phyloP scores from a whole-genome alignment of 2,329 filamentous ascomycete species.

The Colletotrichum salicis region DNA sequence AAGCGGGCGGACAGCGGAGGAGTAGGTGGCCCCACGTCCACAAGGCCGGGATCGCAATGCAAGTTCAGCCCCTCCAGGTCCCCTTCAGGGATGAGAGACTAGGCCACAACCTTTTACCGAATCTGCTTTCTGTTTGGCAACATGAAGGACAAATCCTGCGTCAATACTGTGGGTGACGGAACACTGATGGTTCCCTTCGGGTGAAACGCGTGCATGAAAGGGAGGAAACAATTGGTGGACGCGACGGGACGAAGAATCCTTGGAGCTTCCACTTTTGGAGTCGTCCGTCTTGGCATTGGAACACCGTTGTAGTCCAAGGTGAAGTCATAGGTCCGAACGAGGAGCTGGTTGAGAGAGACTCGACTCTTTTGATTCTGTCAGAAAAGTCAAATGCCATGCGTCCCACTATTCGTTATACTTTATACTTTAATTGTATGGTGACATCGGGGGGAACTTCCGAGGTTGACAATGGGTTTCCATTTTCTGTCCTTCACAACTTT shows the following conservation, averaged over 20 bases:
- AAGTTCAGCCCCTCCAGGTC: slow-evolving; percentile 4
- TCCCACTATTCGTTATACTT: not conserved
- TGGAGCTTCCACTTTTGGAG: slow-evolving; percentile 21
- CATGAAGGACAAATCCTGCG: not conserved
- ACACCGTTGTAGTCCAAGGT: not conserved
- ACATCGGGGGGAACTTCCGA: slow-evolving; percentile 1
- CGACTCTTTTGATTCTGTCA: not conserved
- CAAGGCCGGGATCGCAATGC: slow-evolving; percentile 12
- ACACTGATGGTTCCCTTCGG: not conserved
- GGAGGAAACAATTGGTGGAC: slow-evolving; percentile 17
- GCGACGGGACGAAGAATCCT: not conserved
- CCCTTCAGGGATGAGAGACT: not conserved
- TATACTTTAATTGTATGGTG: slow-evolving; percentile 7
- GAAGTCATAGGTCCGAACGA: not conserved
- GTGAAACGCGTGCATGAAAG: slow-evolving; percentile 28
- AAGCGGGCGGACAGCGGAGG: not conserved
- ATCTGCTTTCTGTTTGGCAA: not conserved
- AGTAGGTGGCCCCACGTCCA: slow-evolving; percentile 2
- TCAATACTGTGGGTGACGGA: not conserved
- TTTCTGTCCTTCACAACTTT: not conserved
- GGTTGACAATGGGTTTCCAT: not conserved
- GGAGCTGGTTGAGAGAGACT: not conserved
- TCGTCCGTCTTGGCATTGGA: slow-evolving; percentile 28
- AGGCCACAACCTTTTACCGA: slow-evolving; percentile 9
- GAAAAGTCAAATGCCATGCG: slow-evolving; percentile 3